These are phyloP conservation scores for Rhynchosporium graminicola DNA, from an alignment of 2,329 filamentous ascomycete genomes.

Conservation along the genomic window DNA sequence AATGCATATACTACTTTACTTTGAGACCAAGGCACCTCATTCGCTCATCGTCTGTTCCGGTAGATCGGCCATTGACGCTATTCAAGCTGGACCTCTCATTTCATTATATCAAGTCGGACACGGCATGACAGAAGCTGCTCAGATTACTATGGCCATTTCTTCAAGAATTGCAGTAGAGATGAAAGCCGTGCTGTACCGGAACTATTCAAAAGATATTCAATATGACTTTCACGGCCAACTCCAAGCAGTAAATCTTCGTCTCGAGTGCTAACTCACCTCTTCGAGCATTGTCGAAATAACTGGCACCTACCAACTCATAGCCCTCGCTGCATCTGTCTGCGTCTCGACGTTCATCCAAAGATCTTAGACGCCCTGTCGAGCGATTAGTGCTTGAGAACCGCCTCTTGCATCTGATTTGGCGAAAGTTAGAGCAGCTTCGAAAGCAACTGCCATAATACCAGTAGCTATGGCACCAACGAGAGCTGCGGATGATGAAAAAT, in stretches of 20 bases:
- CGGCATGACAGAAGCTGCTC: constrained; percentile 29
- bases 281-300: constrained; percentile 43
- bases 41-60: constrained; percentile 25
- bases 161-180: constrained; percentile 28
- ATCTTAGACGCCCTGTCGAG: constrained; percentile 53
- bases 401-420: constrained; percentile 49
- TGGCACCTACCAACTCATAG: constrained; percentile 53
- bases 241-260: constrained; percentile 54
- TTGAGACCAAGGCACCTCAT: constrained; percentile 26
- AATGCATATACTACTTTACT: constrained; percentile 28
- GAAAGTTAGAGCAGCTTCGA: constrained; percentile 53
- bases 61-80: constrained; percentile 25
- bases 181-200: constrained; percentile 17
- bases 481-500: constrained; percentile 45
- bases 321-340: constrained; percentile 49
- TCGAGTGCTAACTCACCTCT: constrained; percentile 50
- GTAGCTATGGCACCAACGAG: constrained; percentile 57
- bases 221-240: constrained; percentile 48
- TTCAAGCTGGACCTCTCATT: constrained; percentile 30
- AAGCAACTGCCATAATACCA: constrained; percentile 54
- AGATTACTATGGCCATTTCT: constrained; percentile 26
- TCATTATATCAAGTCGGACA: constrained; percentile 31
- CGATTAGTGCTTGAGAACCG: constrained; percentile 48
- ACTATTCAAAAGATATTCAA: constrained; percentile 23
- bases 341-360: constrained; percentile 55